phyloP scores from a whole-genome alignment of 768 basidiomycete genomes.

The Naematelia encephala region DNA sequence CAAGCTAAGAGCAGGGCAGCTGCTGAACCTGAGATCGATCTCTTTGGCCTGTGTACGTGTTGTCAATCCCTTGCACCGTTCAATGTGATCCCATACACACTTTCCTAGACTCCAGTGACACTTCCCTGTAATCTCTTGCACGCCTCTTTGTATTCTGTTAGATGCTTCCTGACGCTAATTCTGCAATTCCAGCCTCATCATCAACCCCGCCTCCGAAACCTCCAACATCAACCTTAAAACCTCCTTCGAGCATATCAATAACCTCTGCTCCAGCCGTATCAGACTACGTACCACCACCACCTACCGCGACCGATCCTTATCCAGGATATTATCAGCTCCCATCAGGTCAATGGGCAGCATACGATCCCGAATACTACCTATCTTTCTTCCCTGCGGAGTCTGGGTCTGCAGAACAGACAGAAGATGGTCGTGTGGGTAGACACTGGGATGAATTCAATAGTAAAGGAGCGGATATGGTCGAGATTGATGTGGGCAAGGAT shows the following conservation, averaged over 20 bases:
- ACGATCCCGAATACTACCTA: conserved; percentile 44
- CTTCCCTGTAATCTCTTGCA: not conserved
- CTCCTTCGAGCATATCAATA: conserved; percentile 24
- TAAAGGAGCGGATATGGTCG: conserved; percentile 26
- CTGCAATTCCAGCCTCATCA: not conserved
- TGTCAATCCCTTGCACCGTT: not conserved
- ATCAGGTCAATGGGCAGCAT: conserved; percentile 41
- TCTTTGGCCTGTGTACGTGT: conserved; percentile 46
- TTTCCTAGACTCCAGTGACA: too few species aligned
- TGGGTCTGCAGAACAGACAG: conserved; percentile 5
- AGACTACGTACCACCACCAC: conserved; percentile 42
- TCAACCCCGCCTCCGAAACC: conserved; percentile 9
- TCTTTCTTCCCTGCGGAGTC: conserved; percentile 37
- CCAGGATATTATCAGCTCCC: conserved; percentile 49
- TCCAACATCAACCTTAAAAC: conserved; percentile 6
- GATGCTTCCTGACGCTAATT: not conserved
- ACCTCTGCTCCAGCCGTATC: conserved; percentile 42
- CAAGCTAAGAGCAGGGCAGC: conserved; percentile 21
- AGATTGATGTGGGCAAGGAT: conserved; percentile 32
- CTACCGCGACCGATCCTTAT: conserved; percentile 42
- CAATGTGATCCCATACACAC: too few species aligned
- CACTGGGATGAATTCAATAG: conserved; percentile 42
- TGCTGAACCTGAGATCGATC: conserved; percentile 26
- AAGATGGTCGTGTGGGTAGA: conserved; percentile 40
- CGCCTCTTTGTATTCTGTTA: not conserved